A percentile compares a stretch with the other conserved stretches of the same genome.
Evolutionary conservation across 352 stramenopile genomes (phyloP).

Genomic region (Thraustochytrium sp.): DNA sequence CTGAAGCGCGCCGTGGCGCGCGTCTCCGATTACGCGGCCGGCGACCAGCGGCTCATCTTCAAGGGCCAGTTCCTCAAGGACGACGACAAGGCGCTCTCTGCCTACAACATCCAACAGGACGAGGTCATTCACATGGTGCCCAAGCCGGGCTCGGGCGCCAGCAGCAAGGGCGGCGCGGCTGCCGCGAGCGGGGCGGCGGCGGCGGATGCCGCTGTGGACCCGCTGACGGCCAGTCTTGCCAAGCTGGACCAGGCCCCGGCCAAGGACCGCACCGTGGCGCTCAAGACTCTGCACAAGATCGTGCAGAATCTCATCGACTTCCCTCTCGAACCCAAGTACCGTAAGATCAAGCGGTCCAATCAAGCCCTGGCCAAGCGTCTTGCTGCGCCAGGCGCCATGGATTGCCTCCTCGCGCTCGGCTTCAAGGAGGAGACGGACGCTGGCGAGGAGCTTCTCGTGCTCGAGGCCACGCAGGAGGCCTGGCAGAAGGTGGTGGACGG

Average conservation of each 20-base stretch:
- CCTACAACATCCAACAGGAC: background rate
- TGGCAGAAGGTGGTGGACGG: constrained; percentile 56
- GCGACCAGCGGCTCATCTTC: constrained; percentile 41
- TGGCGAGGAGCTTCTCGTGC: constrained; percentile 51
- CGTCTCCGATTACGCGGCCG: background rate
- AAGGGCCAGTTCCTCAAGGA: constrained; percentile 46
- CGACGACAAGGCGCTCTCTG: constrained; percentile 3
- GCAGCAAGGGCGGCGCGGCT: no score
- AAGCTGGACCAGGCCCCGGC: constrained; percentile 41
- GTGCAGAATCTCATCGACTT: constrained; percentile 58
- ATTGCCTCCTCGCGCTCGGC: constrained; percentile 52
- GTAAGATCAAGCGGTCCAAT: constrained; percentile 59
- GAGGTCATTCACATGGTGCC: constrained; percentile 21
- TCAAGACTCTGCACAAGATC: constrained; percentile 59
- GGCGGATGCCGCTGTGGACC: constrained; percentile 36
- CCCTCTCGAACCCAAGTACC: constrained; percentile 66
- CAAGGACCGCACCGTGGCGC: constrained; percentile 50
- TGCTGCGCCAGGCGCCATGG: constrained; percentile 48
- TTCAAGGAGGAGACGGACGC: constrained; percentile 49
- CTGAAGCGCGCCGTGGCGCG: background rate
- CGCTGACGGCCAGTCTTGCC: background rate
- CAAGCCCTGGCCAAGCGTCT: constrained; percentile 57
- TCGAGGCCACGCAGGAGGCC: constrained; percentile 54
- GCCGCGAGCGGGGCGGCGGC: no score
- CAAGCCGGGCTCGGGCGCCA: background rate